Evolutionary conservation across 371 early-diverging fungal species (phyloP), one percentile per base, ranked within the genome.

Genomic region (Mortierella sp.): DNA sequence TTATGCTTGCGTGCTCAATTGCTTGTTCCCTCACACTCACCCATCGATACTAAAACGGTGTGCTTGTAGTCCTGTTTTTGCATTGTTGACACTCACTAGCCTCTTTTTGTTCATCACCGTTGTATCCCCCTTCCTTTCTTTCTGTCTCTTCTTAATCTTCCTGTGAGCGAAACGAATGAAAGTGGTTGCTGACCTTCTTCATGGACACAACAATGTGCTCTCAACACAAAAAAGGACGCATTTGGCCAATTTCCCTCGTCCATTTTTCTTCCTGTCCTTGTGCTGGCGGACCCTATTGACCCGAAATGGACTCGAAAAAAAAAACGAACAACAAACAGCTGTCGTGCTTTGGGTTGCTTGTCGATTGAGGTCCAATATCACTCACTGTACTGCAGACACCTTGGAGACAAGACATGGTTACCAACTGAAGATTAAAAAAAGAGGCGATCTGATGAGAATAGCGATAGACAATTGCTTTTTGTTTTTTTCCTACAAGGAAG

Each of bases 211-310:
- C 9, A 38, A 21, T 3, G n/a, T 68, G 68, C 68, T 68, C 42
- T 68, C 44, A 68, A 68, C 28, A 60, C n/a, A 60, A 28, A 34
- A 63, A 34, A 21, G 21, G 38, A 68, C 42, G 42, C 34, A 68
- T 68, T 68, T 68, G 68, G 68, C 68, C 21, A 68, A 68, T 42
- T 68, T 68, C 68, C 68, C 68, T 68, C 68, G 21, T 38, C 60
- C 14, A 11, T 16, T 6, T 31, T 14, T 31, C 16, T 58, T 3
- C 31, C 44, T 21, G 50, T 9, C 24, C 42, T 34, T 21, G 68
- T 65, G 9, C 68, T 68, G 68, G 68, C 68, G 24, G 68, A 68
- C 68, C 42, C 24, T 38, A 42, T 63, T 68, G 68, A 21, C 68
- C 42, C 42, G 42, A 68, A 42, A 42, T 68, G 68, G 68, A 68